Evolutionary conservation across 257 asterid species (phyloP).

Genomic region (Prunella vulgaris): DNA sequence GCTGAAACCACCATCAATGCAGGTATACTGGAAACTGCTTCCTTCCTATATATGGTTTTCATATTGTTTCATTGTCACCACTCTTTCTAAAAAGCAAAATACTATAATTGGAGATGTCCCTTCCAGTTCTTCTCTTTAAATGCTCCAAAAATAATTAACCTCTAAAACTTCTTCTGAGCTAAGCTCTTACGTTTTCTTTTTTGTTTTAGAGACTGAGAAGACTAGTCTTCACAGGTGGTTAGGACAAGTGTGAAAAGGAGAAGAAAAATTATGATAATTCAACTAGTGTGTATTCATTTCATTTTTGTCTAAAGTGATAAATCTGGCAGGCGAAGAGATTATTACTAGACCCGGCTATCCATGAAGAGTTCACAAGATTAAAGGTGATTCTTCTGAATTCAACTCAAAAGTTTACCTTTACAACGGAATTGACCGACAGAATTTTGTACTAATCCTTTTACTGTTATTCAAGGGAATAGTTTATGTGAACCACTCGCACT

Average conservation of each 20-base stretch:
- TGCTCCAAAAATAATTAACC: neutral
- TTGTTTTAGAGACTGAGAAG: neutral
- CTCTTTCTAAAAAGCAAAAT: neutral
- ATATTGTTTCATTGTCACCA: neutral
- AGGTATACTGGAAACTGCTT: slow-evolving; percentile 42
- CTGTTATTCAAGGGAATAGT: neutral
- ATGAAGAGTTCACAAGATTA: slow-evolving; percentile 88
- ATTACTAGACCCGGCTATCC: slow-evolving; percentile 94
- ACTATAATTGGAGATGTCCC: neutral
- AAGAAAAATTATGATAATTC: neutral
- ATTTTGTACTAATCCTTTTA: neutral
- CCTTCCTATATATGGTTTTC: neutral
- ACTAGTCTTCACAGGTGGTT: neutral
- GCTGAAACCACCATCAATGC: slow-evolving; percentile 98
- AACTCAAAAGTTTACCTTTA: neutral
- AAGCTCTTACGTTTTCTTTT: neutral
- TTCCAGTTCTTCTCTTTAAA: neutral
- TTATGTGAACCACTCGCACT: neutral
- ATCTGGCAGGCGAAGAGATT: slow-evolving; percentile 76
- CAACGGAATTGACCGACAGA: neutral
- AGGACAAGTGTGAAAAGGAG: neutral
- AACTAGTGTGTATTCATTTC: neutral
- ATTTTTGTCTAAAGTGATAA: slow-evolving; percentile 2
- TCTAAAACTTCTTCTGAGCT: neutral
- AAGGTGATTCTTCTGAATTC: slow-evolving; percentile 50